A percentile compares a stretch with the other conserved stretches of the same genome.
Evolutionary conservation across 2,329 filamentous ascomycete species (phyloP).

Genomic region (Penicillium nordicum): DNA sequence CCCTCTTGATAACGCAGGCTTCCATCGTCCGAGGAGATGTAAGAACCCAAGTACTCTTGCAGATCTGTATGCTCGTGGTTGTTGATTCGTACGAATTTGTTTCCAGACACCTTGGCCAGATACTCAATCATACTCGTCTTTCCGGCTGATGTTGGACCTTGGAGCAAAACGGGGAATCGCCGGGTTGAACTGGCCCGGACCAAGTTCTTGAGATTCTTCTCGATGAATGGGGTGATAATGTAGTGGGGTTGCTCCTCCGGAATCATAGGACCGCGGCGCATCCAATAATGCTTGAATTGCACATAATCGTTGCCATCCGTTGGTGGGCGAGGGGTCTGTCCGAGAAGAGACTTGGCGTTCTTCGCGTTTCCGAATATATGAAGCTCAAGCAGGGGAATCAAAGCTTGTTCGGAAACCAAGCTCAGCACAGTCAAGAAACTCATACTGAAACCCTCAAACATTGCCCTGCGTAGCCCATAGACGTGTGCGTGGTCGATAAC

Average conservation of each 20-base stretch:
- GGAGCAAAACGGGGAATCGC: slow-evolving; percentile 88
- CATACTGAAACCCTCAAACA: slow-evolving; percentile 97
- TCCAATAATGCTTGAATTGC: slow-evolving; percentile 85
- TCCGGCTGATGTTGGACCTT: slow-evolving; percentile 93
- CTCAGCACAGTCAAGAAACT: slow-evolving; percentile 90
- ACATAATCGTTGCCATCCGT: slow-evolving; percentile 74
- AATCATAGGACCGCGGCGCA: slow-evolving; percentile 68
- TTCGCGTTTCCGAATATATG: slow-evolving; percentile 70
- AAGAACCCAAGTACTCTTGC: slow-evolving; percentile 95
- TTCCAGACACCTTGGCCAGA: slow-evolving; percentile 91
- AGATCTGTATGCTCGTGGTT: slow-evolving; percentile 99
- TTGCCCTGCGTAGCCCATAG: slow-evolving; percentile 78
- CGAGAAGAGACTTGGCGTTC: slow-evolving; percentile 69
- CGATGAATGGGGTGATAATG: slow-evolving; percentile 93
- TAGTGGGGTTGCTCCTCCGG: slow-evolving; percentile 78
- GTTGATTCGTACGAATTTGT: slow-evolving; percentile 97
- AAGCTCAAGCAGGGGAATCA: slow-evolving; percentile 75
- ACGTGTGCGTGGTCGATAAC: slow-evolving; percentile 77
- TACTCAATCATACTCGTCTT: slow-evolving; percentile 99
- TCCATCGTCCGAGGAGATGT: slow-evolving; percentile 80
- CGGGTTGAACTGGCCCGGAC: slow-evolving; percentile 90
- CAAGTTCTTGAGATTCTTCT: slow-evolving; percentile 89
- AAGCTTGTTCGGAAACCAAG: slow-evolving; percentile 71
- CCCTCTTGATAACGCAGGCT: slow-evolving; percentile 90
- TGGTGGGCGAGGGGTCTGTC: slow-evolving; percentile 73